A percentile compares a stretch with the other conserved stretches of the same genome.
phyloP scores from a whole-genome alignment of 2,329 filamentous ascomycete genomes.

The Elsinoe ampelina region DNA sequence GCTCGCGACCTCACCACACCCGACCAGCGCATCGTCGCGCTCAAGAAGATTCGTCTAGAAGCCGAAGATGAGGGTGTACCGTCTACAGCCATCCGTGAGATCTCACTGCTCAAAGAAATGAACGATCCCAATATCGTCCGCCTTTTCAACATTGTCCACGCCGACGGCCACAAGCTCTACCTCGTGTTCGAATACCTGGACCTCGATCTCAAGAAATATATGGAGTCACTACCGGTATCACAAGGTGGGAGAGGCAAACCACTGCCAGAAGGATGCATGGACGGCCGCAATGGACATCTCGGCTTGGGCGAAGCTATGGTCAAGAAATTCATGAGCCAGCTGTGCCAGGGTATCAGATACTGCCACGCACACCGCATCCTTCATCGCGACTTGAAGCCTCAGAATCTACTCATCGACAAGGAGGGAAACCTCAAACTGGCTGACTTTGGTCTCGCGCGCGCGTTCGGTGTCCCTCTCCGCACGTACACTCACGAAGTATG shows the following conservation, averaged over 20 bases:
- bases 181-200: conserved; percentile 89
- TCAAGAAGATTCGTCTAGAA: conserved; percentile 93
- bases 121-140: conserved; percentile 82
- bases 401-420: conserved; percentile 90
- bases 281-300: conserved; percentile 54
- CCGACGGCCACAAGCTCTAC: conserved; percentile 89
- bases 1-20: conserved; percentile 73
- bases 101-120: conserved; percentile 91
- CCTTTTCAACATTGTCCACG: conserved; percentile 85
- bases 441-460: conserved; percentile 86
- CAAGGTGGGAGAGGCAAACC: conserved; percentile 80
- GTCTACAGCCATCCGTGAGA: conserved; percentile 87
- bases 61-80: conserved; percentile 92
- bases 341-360: conserved; percentile 90
- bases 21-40: conserved; percentile 71
- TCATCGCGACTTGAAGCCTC: conserved; percentile 90
- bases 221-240: conserved; percentile 77
- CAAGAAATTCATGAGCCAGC: conserved; percentile 85
- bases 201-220: conserved; percentile 89
- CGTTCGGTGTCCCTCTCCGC: conserved; percentile 80
- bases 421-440: conserved; percentile 86
- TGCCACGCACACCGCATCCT: conserved; percentile 96
- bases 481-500: conserved; percentile 82
- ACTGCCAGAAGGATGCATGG: conserved; percentile 60
- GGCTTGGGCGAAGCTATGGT: conserved; percentile 70